phyloP scores from a whole-genome alignment of 2,329 filamentous ascomycete species.

The Paraconiothyrium sp. region DNA sequence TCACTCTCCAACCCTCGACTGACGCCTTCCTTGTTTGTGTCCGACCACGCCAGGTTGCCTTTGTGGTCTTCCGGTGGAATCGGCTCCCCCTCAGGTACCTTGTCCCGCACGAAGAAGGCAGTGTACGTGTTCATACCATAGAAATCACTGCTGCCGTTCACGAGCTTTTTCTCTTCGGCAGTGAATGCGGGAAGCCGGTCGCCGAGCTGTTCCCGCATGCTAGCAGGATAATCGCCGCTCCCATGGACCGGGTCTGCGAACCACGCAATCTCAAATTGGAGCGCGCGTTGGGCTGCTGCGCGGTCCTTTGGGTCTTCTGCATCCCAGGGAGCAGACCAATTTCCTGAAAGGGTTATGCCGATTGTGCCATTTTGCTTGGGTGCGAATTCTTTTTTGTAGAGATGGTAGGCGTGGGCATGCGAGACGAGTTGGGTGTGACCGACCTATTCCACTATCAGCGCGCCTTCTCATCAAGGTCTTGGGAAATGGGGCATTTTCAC shows the following conservation, averaged over 20 bases:
- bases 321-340: slow-evolving; percentile 86
- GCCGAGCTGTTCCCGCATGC: slow-evolving; percentile 83
- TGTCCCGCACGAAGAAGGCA: not conserved
- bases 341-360: slow-evolving; percentile 40
- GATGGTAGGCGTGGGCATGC: slow-evolving; percentile 49
- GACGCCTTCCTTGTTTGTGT: slow-evolving; percentile 43
- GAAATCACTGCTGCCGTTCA: slow-evolving; percentile 89
- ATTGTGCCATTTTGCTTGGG: slow-evolving; percentile 50
- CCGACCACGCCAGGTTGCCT: slow-evolving; percentile 2
- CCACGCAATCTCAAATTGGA: slow-evolving; percentile 89
- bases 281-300: slow-evolving; percentile 79
- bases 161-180: slow-evolving; percentile 74
- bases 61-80: slow-evolving; percentile 7
- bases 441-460: not conserved
- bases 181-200: slow-evolving; percentile 79
- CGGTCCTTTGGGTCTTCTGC: slow-evolving; percentile 77
- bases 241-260: slow-evolving; percentile 86
- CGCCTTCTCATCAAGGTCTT: too few relatives aligned
- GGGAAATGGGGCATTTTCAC: not conserved
- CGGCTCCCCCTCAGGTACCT: not conserved
- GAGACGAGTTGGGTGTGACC: slow-evolving; percentile 54
- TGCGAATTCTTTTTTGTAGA: slow-evolving; percentile 54
- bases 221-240: slow-evolving; percentile 73
- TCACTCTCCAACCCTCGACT: slow-evolving; percentile 50
- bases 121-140: slow-evolving; percentile 92